A percentile compares a stretch with the other conserved stretches of the same genome.
Conservation (phyloP, 345 rosid species). For the Bruguiera gymnorhiza region DNA sequence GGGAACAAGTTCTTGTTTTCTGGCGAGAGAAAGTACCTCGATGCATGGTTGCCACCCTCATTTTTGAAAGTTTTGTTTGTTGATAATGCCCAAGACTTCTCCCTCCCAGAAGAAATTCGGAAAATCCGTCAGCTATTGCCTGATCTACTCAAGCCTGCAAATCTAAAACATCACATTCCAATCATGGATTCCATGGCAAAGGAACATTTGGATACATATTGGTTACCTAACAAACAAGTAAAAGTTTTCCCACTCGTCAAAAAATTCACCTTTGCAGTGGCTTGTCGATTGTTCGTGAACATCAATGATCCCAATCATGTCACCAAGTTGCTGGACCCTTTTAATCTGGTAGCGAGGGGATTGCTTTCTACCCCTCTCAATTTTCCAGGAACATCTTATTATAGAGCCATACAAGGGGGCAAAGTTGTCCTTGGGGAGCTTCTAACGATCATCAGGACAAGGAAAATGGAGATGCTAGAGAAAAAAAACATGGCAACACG, state of each 20-base stretch:
- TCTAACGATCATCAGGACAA: background rate
- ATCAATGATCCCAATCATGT: background rate
- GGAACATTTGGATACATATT: conserved; percentile 5
- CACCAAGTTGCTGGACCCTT: background rate
- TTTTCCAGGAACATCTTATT: conserved; percentile 12
- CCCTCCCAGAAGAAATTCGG: background rate
- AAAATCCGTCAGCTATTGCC: background rate
- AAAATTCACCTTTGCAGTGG: background rate
- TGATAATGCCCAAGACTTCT: background rate
- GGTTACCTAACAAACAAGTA: conserved; percentile 8
- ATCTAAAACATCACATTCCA: conserved; percentile 2
- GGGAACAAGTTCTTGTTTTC: conserved; percentile 21
- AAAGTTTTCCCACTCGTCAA: background rate
- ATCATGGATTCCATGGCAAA: conserved; percentile 17
- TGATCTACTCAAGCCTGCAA: conserved; percentile 8
- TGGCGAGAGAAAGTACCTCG: conserved; percentile 1
- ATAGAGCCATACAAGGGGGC: background rate
- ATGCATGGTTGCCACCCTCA: conserved; percentile 13
- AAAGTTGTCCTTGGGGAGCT: conserved; percentile 5
- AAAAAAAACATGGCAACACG: background rate
- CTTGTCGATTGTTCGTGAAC: conserved; percentile 8
- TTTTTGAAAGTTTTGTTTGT: background rate
- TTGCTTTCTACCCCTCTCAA: background rate
- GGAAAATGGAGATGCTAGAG: background rate
- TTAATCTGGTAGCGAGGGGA: background rate